Base-by-base conservation (phyloP, 1,284 basidiomycete species). In the Rhodotorula sp. region DNA sequence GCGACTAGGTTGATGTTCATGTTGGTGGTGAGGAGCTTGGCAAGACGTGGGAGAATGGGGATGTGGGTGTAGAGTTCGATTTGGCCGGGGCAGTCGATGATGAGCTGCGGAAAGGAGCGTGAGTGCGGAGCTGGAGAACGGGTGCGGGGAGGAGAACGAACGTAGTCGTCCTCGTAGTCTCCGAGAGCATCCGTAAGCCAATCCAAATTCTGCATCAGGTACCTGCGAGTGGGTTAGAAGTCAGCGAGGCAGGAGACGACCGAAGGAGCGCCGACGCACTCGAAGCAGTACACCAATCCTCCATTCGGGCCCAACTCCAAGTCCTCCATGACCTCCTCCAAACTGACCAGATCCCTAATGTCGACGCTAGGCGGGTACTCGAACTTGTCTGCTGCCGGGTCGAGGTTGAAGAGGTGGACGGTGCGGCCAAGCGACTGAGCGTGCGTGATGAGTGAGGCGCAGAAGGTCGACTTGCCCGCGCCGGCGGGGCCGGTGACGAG, bases 61-160 rank as follows among this genome's bases (percentile, higher is more conserved):
- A 98, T 93, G 81, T 99, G 96, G 0, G 96, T 99, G 81, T 99
- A 99, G 16, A 99, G 85, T 82, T 99, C 96, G 76, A 99, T 99
- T 82, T 99, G 96, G 50, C 94, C 94, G 72, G 96, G 96, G 79
- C 96, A 99, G 83, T 99, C 96, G 74, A 99, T 89, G 75, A 99
- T 89, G 57, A 99, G 86, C 73, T 75, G 66, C 24, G 24, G 4
- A n/a, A 53, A 44, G 46, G 31, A 48, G 46, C 5, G 46, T 31
- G 7, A 26, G 11, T 52, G 26, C 4, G 47, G 24, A 34, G 31
- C 44, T 15, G 44, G 6, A 53, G 59, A 46, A 26, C 30, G 26
- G 16, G 50, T 15, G 28, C 40, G 30, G 26, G n/a, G 15, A n/a
- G 9, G 34, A 51, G 50, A 26, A 52, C 66, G 59, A n/a, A 70